Percentiles rank a stretch among this genome's conserved stretches.
These are phyloP conservation scores for Sporobolomyces phaffii DNA, from an alignment of 768 basidiomycete genomes.

Conservation along the genomic window DNA sequence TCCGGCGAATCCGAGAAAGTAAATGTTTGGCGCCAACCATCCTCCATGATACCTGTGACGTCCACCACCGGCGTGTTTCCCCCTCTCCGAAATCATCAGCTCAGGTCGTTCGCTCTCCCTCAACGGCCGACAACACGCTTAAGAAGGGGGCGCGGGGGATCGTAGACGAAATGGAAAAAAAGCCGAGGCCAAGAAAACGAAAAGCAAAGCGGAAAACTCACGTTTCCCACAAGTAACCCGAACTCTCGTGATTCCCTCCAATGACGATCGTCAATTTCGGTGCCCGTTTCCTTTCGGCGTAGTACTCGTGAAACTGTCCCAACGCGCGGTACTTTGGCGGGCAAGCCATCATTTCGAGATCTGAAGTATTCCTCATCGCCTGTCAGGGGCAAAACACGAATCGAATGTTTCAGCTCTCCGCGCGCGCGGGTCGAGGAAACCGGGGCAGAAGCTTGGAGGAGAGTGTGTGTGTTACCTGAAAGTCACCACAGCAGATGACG, in stretches of 20 bases:
- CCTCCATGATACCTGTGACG: constrained; percentile 78
- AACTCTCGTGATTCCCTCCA: constrained; percentile 96
- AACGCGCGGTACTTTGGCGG: constrained; percentile 80
- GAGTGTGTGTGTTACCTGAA: constrained; percentile 49
- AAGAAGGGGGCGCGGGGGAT: no score
- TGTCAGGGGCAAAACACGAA: no score
- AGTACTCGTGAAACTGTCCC: constrained; percentile 80
- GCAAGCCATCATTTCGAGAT: constrained; percentile 84
- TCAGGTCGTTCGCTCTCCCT: no score
- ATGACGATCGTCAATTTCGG: constrained; percentile 87
- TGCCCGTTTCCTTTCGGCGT: constrained; percentile 71
- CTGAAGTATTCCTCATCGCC: constrained; percentile 75
- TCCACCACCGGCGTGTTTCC: no score
- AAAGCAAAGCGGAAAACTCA: constrained; percentile 49
- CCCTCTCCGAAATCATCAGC: no score
- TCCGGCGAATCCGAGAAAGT: constrained; percentile 87
- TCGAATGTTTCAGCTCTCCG: not conserved
- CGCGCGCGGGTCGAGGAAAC: not conserved
- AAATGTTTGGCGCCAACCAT: constrained; percentile 94
- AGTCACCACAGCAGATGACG: constrained; percentile 91
- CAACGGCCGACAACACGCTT: no score
- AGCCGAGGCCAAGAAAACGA: not conserved
- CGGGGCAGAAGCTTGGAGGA: not conserved
- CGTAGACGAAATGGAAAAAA: not conserved
- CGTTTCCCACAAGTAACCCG: constrained; percentile 95